Evolutionary conservation across 345 rosid species (phyloP), one percentile per base, ranked within the genome.

Genomic region (Boechera stricta): DNA sequence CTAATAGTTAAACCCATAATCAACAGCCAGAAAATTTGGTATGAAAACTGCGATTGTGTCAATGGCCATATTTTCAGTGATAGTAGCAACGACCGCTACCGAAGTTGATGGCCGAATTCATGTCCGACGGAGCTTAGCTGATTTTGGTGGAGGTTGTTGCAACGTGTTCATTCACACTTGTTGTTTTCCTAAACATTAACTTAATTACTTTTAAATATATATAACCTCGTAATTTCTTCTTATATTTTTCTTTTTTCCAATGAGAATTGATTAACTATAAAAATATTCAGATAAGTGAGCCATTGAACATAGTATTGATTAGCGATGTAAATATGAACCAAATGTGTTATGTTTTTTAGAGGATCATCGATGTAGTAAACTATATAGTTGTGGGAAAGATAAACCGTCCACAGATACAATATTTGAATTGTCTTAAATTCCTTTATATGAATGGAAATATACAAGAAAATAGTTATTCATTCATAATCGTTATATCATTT

Each of bases 121-220:
- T 56, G 3, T 64, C 21, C 55, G 81, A 77, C 49, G 81, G 12
- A 64, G 72, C 72, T 77, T 77, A 71, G 18, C n/a, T 55, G 54
- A 64, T 31, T 64, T 71, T 57, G 81, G 81, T 48, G 45, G 41
- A 48, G 67, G 15, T 64, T 77, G 81, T 64, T 77, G 81, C 77
- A 77, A 71, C 35, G 67, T 64, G 0, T 12, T 64, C 9, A 71
- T 77, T 3, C 72, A 77, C 47, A 48, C 54, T 71, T 77, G 77
- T 64, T 77, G 81, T 57, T 77, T 64, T 56, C 81, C 81, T 71
- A 56, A 71, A 12, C 41, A 70, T n/a, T 62, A 21, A 29, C 26
- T 58, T 35, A 7, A 45, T 18, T 41, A 68, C n/a, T 47, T 74
- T 41, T 42, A 32, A 45, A 13, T 32, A 16, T 24, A 11, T 63